Base-by-base conservation (phyloP, 2,329 filamentous ascomycete species). In the Rosellinia necatrix region DNA sequence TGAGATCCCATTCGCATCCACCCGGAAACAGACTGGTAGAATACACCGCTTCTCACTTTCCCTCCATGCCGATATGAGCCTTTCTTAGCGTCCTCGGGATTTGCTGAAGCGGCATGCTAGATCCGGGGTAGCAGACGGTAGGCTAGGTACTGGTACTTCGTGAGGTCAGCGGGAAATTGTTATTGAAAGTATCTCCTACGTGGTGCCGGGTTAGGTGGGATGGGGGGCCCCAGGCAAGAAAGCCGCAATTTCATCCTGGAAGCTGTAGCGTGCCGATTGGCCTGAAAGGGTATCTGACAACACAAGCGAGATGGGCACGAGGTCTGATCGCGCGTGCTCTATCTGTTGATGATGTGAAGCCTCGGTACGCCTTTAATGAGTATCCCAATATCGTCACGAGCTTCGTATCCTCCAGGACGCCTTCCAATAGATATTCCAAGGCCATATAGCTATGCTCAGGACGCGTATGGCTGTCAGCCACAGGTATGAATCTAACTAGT, bases 121-220 rank as follows among this genome's bases (percentile, higher is more conserved):
- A 43, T 59, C 56, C 24, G 47, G 51, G 54, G 49, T 38, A n/a
- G n/a, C n/a, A n/a, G n/a, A n/a, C n/a, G n/a, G n/a, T n/a, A 51
- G 40, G 49, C 27, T 21, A 56, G 35, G 53, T 56, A 52, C 30
- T 15, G 17, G 32, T 47, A 47, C 53, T 46, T 56, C 12, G 41
- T 41, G 21, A 30, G 25, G 30, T 49, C 13, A 9, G 25, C 34
- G 46, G 50, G 44, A 54, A 54, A 54, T 58, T 52, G 49, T 57
- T 51, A 34, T 30, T 38, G 48, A 34, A 34, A 13, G 19, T 40
- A 48, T 32, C 41, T 50, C 38, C 30, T 35, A 55, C n/a, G n/a
- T n/a, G 53, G 22, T 49, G 56, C 43, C 47, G 52, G 43, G 42
- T 49, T 42, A 42, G 32, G 21, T 24, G 22, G 47, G 49, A n/a